Evolutionary conservation across 176 grass and related monocot genomes (phyloP).

Genomic region (Aegilops bicornis): DNA sequence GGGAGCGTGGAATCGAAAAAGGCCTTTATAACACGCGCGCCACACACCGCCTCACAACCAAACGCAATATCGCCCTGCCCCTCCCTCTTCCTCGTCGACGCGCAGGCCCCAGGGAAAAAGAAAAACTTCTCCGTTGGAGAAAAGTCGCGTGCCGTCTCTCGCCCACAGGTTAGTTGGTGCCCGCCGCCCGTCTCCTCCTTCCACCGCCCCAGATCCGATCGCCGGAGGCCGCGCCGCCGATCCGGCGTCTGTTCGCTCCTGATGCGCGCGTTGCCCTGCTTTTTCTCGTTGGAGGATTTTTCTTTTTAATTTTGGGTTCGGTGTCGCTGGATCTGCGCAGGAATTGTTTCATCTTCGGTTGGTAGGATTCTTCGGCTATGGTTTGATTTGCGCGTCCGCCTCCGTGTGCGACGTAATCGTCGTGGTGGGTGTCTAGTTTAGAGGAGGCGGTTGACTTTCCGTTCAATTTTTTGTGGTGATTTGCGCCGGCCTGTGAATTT

Average conservation of each 20-base stretch:
- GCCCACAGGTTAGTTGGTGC: conserved; percentile 57
- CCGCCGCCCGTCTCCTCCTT: conserved; percentile 11
- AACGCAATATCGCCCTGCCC: neutral
- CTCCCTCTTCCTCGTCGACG: neutral
- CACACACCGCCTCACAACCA: neutral
- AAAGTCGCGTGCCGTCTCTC: conserved; percentile 41
- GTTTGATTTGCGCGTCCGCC: neutral
- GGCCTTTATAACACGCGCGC: conserved; percentile 32
- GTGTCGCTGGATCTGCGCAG: neutral
- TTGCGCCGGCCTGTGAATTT: neutral
- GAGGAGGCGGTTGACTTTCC: neutral
- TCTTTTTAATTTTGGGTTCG: neutral
- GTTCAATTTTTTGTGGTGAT: neutral
- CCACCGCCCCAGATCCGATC: conserved; percentile 23
- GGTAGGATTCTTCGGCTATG: neutral
- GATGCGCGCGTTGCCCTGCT: neutral
- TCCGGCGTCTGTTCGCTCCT: neutral
- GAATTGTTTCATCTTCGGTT: neutral
- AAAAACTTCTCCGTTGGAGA: neutral
- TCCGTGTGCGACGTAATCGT: neutral
- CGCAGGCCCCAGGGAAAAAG: neutral
- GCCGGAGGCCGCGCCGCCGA: neutral
- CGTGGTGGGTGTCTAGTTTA: neutral
- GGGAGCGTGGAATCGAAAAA: conserved; percentile 18
- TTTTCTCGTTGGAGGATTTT: neutral